Base-by-base conservation (phyloP, 1,139 yeast species). In the Yamadazyma friedrichii region DNA sequence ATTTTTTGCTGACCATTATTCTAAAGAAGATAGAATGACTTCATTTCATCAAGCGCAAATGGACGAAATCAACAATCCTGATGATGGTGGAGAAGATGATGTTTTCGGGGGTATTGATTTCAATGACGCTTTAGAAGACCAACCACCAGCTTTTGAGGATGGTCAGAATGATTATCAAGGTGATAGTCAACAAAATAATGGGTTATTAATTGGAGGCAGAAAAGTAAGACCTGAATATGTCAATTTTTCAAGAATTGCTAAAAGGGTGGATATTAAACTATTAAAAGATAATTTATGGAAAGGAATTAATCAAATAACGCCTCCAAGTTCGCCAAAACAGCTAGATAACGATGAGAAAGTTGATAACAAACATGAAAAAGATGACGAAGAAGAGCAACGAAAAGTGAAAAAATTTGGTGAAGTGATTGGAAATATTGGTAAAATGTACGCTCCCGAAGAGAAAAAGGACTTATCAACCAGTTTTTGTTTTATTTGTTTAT, bases 251-350 rank as follows among this genome's bases (percentile, higher is more conserved):
- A 73, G 85, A 41, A 80, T 82, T 3, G 93, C 97, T 3, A 91
- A 89, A 59, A 76, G 84, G 50, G 96, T 93, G 15, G 95, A 93
- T 58, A 86, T 93, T 34, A 80, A 80, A 52, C 67, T 75, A 31
- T 70, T 93, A 45, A 93, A 93, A 63, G 88, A 86, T 47, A 88
- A 88, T 55, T 58, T 93, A 34, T 93, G 98, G 97, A 72, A 73
- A 28, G 76, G 80, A 1, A 69, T 82, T 15, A 67, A 51, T 33
- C 33, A 47, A 42, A 16, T 36, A 6, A 40, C 43, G 8, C 43
- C 43, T 8, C 43, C 43, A n/a, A 15, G 24, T 9, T 40, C 42
- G 6, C 42, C 43, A 11, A 30, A 31, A 24, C 29, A 20, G 13
- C 10, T 15, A n/a, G 12, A 28, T 31, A 28, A 33, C 20, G 41